Base-by-base conservation (phyloP, 202 grass and related monocot species). In the Thinopyrum obtusiflorum region DNA sequence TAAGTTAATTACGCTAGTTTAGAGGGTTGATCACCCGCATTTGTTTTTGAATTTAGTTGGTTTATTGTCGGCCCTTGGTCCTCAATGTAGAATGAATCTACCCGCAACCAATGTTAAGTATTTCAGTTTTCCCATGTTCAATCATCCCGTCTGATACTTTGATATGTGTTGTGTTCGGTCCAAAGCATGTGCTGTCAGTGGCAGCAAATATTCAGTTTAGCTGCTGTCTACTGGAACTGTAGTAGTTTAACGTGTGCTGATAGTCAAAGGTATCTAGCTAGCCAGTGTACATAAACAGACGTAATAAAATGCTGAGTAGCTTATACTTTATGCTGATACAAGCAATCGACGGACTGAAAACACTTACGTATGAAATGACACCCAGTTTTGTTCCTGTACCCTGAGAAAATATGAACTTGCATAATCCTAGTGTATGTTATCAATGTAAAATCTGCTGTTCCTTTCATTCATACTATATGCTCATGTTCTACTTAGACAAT, bases 211-310 rank as follows among this genome's bases (percentile, higher is more conserved):
- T 57, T 68, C 8, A 42, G 36, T 72, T 79, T 80, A 73, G 20
- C 25, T 79, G 84, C 65, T 81, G 64, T 11, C 25, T 85, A 31
- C 76, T 82, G 47, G 61, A 53, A 4, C 4, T 62, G 26, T 63
- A 72, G 4, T 61, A 85, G 25, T 79, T 78, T 32, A 77, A 84
- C 9, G 44, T 85, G 31, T 77, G 14, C 7, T 65, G n/a, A 18
- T 23, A 7, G 51, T 59, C 73, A 75, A 49, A 35, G 11, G 59
- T 35, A 64, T 51, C 55, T 3, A 40, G 49, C 49, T 72, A 28
- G 51, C 24, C n/a, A 29, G 4, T 49, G 18, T 24, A 80, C 17
- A 18, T 28, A 35, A 1, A 86, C 14, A 66, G 53, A 39, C 25
- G 15, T 51, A 53, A 62, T 57, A 39, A 68, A 85, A 26, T 77